Evolutionary conservation across 352 stramenopile genomes (phyloP).

Genomic region (Peronospora tabacina): DNA sequence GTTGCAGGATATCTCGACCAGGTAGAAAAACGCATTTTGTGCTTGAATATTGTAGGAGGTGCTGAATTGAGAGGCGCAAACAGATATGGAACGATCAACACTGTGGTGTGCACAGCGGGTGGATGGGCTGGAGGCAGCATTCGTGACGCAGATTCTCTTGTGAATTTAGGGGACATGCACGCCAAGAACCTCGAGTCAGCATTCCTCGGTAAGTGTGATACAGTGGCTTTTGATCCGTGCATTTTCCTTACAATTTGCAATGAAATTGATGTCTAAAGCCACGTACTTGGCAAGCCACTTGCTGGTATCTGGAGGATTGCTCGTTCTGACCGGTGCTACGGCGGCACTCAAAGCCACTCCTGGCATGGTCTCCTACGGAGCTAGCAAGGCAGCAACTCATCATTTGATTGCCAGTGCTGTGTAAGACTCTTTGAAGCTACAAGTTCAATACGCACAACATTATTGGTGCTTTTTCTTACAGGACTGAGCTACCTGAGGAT

Average conservation of each 20-base stretch:
- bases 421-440: slow-evolving; percentile 29
- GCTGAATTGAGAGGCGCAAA: slow-evolving; percentile 1
- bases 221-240: neutral
- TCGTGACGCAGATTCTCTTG: slow-evolving; percentile 49
- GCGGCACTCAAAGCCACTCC: slow-evolving; percentile 72
- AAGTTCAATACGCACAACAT: neutral
- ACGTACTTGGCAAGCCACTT: slow-evolving; percentile 73
- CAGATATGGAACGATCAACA: slow-evolving; percentile 56
- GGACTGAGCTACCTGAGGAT: slow-evolving; percentile 43
- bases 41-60: neutral
- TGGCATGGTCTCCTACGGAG: slow-evolving; percentile 84
- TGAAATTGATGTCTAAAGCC: slow-evolving; percentile 27
- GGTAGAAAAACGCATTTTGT: slow-evolving; percentile 1
- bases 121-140: slow-evolving; percentile 77
- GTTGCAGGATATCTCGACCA: slow-evolving; percentile 45
- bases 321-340: slow-evolving; percentile 78
- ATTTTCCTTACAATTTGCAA: neutral
- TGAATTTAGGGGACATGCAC: slow-evolving; percentile 63
- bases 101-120: slow-evolving; percentile 71
- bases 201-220: slow-evolving; percentile 39
- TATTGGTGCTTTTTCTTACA: slow-evolving; percentile 10
- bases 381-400: slow-evolving; percentile 86
- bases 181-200: slow-evolving; percentile 76
- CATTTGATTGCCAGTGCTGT: slow-evolving; percentile 78
- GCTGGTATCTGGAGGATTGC: slow-evolving; percentile 51